These are phyloP conservation scores for Filobasidium wieringae DNA, from an alignment of 768 basidiomycete genomes.

Conservation along the genomic window DNA sequence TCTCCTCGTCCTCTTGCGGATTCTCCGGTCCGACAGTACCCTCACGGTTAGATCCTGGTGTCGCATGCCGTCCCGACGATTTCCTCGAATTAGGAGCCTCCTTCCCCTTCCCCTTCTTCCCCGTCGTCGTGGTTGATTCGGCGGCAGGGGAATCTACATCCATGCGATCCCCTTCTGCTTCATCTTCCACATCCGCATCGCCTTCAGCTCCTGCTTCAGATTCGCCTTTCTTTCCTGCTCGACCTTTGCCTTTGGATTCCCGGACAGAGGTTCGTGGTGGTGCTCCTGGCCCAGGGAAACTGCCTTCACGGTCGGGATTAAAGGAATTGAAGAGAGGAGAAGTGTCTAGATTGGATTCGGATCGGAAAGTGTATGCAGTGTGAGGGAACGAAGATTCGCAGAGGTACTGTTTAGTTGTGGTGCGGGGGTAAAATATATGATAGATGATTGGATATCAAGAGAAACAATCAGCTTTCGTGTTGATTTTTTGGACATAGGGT, in stretches of 20 bases:
- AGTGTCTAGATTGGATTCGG: slow-evolving; percentile 28
- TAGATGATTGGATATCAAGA: no score
- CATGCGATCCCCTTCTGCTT: neutral
- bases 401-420: slow-evolving; percentile 21
- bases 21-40: neutral
- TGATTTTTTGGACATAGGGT: neutral
- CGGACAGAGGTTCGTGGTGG: no score
- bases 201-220: neutral
- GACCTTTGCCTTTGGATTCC: no score
- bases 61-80: neutral
- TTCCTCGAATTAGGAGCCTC: neutral
- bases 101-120: neutral
- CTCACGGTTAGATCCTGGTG: neutral
- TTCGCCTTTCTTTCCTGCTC: no score
- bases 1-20: slow-evolving; percentile 4
- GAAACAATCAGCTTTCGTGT: neutral
- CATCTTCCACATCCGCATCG: neutral
- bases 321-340: slow-evolving; percentile 10
- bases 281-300: neutral
- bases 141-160: neutral
- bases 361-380: slow-evolving; percentile 31
- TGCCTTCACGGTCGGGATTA: neutral
- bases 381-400: slow-evolving; percentile 35
- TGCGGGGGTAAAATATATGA: neutral
- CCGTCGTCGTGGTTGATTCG: neutral